Evolutionary conservation across 2,329 filamentous ascomycete species (phyloP).

Genomic region (Thielaviopsis punctulata): DNA sequence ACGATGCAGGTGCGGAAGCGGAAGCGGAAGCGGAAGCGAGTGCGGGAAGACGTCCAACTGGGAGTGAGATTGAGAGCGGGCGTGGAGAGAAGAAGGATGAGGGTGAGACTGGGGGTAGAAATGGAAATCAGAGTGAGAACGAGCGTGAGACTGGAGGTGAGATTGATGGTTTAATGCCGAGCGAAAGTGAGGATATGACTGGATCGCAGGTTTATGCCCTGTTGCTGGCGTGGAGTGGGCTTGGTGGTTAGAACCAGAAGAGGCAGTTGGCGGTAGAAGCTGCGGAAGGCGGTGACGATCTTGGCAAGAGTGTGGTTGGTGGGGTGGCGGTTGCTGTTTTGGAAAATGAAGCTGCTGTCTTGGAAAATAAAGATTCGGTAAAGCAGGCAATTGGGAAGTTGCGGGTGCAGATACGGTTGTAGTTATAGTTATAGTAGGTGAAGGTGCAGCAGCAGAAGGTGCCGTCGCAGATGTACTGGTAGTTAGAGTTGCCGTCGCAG

Average conservation of each 20-base stretch:
- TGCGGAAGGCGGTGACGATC: not conserved
- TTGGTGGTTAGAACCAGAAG: too few relatives aligned
- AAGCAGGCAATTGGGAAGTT: not conserved
- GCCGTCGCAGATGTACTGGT: not conserved
- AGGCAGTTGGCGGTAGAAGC: not conserved
- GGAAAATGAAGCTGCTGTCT: not conserved
- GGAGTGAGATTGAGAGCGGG: not conserved
- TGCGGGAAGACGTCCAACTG: not conserved
- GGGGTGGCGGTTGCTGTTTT: not conserved
- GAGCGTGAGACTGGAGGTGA: not conserved
- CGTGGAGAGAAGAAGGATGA: not conserved
- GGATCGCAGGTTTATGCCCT: too few relatives aligned
- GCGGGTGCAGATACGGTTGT: not conserved
- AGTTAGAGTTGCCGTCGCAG: not conserved
- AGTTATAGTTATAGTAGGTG: not conserved
- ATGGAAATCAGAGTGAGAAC: not conserved
- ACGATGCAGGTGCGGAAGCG: not conserved
- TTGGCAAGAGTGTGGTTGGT: not conserved
- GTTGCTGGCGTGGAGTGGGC: too few relatives aligned
- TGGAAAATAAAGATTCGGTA: not conserved
- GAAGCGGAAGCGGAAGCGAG: too few relatives aligned
- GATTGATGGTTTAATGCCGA: not conserved
- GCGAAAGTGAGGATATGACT: not conserved
- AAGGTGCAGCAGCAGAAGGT: not conserved
- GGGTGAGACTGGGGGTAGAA: too few relatives aligned